A percentile compares a stretch with the other conserved stretches of the same genome.
These are phyloP conservation scores for Urochloa ruziziensis DNA, from an alignment of 176 grass and related monocot genomes.

Conservation along the genomic window DNA sequence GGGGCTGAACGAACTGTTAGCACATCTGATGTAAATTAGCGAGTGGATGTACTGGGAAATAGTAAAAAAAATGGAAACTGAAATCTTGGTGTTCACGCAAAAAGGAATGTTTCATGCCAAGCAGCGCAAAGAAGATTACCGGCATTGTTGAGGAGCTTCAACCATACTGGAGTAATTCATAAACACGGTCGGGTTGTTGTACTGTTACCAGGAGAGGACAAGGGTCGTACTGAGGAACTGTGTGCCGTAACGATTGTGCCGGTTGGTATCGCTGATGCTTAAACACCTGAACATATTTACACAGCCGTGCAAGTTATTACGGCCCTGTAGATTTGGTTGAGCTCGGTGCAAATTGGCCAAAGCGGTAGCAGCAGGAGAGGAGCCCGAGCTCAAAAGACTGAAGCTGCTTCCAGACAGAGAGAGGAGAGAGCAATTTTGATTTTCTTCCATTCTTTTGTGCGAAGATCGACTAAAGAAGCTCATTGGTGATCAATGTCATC, in stretches of 20 bases:
- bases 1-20: conserved; percentile 7
- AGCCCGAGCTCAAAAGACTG: no score
- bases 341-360: no score
- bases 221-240: neutral
- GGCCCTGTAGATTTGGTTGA: no score
- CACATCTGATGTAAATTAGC: conserved; percentile 1
- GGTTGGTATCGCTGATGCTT: neutral
- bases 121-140: neutral
- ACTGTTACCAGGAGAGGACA: neutral
- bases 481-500: no score
- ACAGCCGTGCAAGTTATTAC: no score
- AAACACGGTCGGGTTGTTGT: neutral
- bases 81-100: neutral
- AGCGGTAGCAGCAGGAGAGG: no score
- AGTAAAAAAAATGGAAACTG: neutral
- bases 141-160: neutral
- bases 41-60: neutral
- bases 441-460: no score
- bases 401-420: no score
- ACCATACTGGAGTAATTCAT: neutral
- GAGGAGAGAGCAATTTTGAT: no score
- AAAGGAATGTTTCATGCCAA: no score
- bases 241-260: neutral
- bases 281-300: no score
- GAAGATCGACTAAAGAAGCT: no score